A percentile compares a stretch with the other conserved stretches of the same genome.
These are phyloP conservation scores for Asclepias syriaca DNA, from an alignment of 257 asterid genomes.

Conservation along the genomic window DNA sequence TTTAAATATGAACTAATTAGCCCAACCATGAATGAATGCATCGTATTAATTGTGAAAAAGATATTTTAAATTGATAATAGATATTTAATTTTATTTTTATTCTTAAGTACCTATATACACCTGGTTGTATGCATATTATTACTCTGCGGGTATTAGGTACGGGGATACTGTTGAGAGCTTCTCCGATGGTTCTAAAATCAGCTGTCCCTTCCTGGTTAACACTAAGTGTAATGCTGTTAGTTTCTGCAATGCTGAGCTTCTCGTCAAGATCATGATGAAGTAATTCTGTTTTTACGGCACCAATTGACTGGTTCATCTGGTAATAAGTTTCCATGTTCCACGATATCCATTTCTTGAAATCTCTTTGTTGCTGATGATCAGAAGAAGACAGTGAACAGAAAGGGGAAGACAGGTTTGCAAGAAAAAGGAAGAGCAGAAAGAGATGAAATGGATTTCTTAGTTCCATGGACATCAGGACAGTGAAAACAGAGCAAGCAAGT, in stretches of 20 bases:
- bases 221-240: conserved; percentile 23
- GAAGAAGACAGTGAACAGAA: background rate
- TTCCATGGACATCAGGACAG: conserved; percentile 20
- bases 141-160: conserved; percentile 39
- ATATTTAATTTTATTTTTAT: no score
- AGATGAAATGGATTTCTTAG: conserved; percentile 15
- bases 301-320: conserved; percentile 9
- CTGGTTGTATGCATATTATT: conserved; percentile 47
- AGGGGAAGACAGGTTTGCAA: conserved; percentile 16
- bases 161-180: conserved; percentile 58
- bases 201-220: conserved; percentile 45
- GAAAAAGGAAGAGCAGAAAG: conserved; percentile 15
- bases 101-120: conserved; percentile 42
- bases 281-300: background rate
- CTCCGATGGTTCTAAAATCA: conserved; percentile 50
- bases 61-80: no score
- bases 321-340: conserved; percentile 29
- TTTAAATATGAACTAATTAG: no score
- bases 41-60: no score
- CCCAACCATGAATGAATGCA: no score
- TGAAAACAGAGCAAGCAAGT: background rate
- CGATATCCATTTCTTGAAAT: conserved; percentile 34
- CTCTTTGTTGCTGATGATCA: background rate
- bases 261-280: conserved; percentile 17
- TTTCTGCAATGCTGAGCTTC: conserved; percentile 35